Conservation (phyloP, 768 basidiomycete species). For the Pleurotus ostreatus region DNA sequence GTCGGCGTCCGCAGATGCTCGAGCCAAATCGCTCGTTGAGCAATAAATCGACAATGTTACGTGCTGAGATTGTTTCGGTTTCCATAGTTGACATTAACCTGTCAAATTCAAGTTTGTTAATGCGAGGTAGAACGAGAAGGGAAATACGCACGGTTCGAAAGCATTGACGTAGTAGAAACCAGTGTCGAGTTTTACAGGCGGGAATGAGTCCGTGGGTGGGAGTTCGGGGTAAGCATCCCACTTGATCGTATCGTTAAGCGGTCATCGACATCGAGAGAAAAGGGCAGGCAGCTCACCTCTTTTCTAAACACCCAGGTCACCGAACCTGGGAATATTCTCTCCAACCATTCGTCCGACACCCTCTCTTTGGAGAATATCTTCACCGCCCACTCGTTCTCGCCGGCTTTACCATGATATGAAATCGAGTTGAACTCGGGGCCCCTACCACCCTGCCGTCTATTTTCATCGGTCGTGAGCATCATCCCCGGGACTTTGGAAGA, state of each 20-base stretch:
- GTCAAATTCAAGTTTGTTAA: slow-evolving; percentile 7
- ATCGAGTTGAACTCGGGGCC: slow-evolving; percentile 85
- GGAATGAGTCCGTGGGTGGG: slow-evolving; percentile 61
- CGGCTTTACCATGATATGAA: slow-evolving; percentile 67
- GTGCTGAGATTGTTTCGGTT: slow-evolving; percentile 79
- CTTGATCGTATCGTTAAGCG: slow-evolving; percentile 27
- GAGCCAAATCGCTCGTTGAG: slow-evolving; percentile 68
- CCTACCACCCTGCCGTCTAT: slow-evolving; percentile 47
- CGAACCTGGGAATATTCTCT: slow-evolving; percentile 55
- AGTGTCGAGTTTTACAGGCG: slow-evolving; percentile 72
- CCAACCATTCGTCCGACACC: slow-evolving; percentile 69
- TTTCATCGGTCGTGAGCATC: slow-evolving; percentile 70
- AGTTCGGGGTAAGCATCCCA: slow-evolving; percentile 82
- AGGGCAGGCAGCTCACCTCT: slow-evolving; percentile 40
- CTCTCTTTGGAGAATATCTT: slow-evolving; percentile 80
- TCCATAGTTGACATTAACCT: slow-evolving; percentile 94
- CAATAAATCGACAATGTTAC: slow-evolving; percentile 80
- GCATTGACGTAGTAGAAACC: slow-evolving; percentile 90
- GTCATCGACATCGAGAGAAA: background rate
- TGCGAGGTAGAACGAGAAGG: slow-evolving; percentile 1
- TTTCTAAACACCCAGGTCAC: slow-evolving; percentile 83
- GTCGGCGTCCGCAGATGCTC: slow-evolving; percentile 58
- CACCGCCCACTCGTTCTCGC: slow-evolving; percentile 63
- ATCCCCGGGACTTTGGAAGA: slow-evolving; percentile 48
- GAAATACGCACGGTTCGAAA: slow-evolving; percentile 73